Conservation (phyloP, 2,329 filamentous ascomycete species). For the Trichophyton rubrum region DNA sequence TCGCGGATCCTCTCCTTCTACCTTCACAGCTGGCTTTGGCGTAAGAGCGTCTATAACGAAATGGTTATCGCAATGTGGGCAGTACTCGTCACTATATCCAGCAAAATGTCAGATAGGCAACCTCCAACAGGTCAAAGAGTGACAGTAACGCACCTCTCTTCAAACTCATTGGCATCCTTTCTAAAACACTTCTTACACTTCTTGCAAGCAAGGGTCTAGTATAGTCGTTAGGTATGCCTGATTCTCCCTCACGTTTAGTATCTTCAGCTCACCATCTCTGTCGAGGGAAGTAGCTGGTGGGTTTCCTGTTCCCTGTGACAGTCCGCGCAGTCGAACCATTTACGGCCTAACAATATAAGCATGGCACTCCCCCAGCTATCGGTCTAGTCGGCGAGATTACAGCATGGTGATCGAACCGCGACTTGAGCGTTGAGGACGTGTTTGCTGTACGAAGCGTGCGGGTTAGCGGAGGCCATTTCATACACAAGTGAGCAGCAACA, state of each 20-base stretch:
- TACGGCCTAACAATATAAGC: constrained; percentile 44
- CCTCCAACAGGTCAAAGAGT: background rate
- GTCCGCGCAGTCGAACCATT: constrained; percentile 98
- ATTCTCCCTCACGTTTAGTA: background rate
- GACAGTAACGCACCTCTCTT: constrained; percentile 49
- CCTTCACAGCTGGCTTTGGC: constrained; percentile 66
- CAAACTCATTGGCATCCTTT: constrained; percentile 82
- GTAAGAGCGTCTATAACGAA: constrained; percentile 83
- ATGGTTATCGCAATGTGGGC: constrained; percentile 97
- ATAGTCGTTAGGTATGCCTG: background rate
- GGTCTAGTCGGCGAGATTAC: constrained; percentile 40
- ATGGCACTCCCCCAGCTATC: background rate
- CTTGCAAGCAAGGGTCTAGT: constrained; percentile 73
- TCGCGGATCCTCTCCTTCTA: constrained; percentile 84
- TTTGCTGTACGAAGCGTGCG: constrained; percentile 51
- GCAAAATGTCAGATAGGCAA: background rate
- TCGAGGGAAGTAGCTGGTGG: constrained; percentile 61
- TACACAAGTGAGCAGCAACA: background rate
- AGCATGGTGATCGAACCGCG: constrained; percentile 88
- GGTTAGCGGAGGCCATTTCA: background rate
- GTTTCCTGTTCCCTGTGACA: constrained; percentile 74
- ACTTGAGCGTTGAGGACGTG: constrained; percentile 98
- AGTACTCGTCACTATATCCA: constrained; percentile 71
- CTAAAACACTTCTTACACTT: constrained; percentile 98
- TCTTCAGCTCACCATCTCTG: constrained; percentile 57